Evolutionary conservation across 2,329 filamentous ascomycete species (phyloP).

Genomic region (Drechslera avenae): DNA sequence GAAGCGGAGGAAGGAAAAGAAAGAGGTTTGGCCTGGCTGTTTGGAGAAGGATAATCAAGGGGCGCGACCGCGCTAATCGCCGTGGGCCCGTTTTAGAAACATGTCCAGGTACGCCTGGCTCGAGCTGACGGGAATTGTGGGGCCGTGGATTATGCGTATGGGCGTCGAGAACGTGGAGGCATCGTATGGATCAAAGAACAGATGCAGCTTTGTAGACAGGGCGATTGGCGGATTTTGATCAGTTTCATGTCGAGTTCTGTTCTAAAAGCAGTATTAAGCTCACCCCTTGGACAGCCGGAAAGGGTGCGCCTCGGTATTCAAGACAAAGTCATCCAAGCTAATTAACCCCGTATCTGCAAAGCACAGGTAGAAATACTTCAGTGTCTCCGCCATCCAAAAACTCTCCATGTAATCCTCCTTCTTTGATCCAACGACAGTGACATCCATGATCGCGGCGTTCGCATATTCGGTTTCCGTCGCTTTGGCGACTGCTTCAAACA

Average conservation of each 20-base stretch:
- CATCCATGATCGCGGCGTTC: slow-evolving; percentile 53
- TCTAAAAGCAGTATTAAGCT: slow-evolving; percentile 22
- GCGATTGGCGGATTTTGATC: too few species aligned
- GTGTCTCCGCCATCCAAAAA: slow-evolving; percentile 57
- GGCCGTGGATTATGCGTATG: slow-evolving; percentile 11
- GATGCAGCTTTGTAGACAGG: neutral
- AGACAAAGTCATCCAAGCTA: slow-evolving; percentile 55
- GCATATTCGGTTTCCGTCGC: slow-evolving; percentile 49
- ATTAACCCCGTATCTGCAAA: slow-evolving; percentile 53
- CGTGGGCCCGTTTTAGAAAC: slow-evolving; percentile 8
- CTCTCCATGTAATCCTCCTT: slow-evolving; percentile 49
- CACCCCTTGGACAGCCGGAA: slow-evolving; percentile 52
- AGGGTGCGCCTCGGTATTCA: slow-evolving; percentile 59
- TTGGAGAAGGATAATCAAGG: slow-evolving; percentile 27
- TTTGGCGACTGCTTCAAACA: slow-evolving; percentile 52
- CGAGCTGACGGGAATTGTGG: slow-evolving; percentile 12
- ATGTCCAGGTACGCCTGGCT: slow-evolving; percentile 21
- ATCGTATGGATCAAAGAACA: neutral
- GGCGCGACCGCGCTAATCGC: slow-evolving; percentile 29
- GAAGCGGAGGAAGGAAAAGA: slow-evolving; percentile 15
- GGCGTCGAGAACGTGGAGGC: slow-evolving; percentile 2
- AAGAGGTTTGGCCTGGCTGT: slow-evolving; percentile 10
- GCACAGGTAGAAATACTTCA: slow-evolving; percentile 58
- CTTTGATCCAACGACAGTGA: slow-evolving; percentile 37
- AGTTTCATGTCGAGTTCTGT: neutral